These are phyloP conservation scores for Saccharomyces hybrid DNA, from an alignment of 1,139 yeast genomes.

Conservation along the genomic window DNA sequence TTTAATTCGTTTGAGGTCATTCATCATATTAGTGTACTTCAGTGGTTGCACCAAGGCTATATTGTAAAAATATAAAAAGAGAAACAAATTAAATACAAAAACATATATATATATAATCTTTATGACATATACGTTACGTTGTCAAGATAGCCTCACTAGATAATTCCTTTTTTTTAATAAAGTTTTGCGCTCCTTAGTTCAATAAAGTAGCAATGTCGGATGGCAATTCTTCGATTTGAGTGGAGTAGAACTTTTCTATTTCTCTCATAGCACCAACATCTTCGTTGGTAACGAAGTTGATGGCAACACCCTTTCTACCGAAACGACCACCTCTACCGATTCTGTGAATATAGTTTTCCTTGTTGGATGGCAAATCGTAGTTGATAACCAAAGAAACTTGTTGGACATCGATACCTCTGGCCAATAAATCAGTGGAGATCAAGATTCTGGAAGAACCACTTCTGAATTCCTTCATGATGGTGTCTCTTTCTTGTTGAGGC, in stretches of 20 bases:
- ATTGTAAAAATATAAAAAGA: not conserved
- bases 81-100: not conserved
- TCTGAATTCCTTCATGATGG: constrained; percentile 98
- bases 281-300: constrained; percentile 88
- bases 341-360: constrained; percentile 98
- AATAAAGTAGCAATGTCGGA: constrained; percentile 83
- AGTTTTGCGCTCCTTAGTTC: constrained; percentile 15
- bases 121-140: not conserved
- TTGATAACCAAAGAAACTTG: constrained; percentile 97
- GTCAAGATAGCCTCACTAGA: not conserved
- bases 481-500: constrained; percentile 95
- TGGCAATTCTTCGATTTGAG: constrained; percentile 98
- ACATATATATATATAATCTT: not conserved
- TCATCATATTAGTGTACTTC: too few species aligned
- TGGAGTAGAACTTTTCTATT: constrained; percentile 95
- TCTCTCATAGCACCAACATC: constrained; percentile 95
- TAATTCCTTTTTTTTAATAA: not conserved
- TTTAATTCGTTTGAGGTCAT: too few species aligned
- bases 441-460: constrained; percentile 96
- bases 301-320: constrained; percentile 99
- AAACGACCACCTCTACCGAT: constrained; percentile 99
- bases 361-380: constrained; percentile 95
- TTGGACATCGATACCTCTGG: constrained; percentile 99
- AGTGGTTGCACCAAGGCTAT: too few species aligned
- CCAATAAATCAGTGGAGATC: constrained; percentile 95